phyloP scores from a whole-genome alignment of 768 basidiomycete species.

The Russula compacta region DNA sequence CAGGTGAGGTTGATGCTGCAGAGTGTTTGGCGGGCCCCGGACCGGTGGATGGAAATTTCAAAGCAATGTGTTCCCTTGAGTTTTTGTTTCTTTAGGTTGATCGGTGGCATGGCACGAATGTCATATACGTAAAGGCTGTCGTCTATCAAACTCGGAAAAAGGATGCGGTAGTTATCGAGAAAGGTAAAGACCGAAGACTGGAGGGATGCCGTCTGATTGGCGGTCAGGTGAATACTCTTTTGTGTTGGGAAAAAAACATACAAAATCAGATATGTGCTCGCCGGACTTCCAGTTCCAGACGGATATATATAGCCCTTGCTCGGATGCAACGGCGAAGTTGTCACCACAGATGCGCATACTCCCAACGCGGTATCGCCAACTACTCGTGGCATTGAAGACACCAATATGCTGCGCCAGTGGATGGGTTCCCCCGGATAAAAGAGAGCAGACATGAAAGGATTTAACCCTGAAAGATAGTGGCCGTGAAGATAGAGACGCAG shows the following conservation, averaged over 20 bases:
- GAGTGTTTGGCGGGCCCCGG: neutral
- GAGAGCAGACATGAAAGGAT: neutral
- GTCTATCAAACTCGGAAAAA: neutral
- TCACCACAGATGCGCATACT: conserved; percentile 4
- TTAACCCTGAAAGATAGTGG: neutral
- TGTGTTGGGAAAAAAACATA: neutral
- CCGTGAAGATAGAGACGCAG: neutral
- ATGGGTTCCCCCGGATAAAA: neutral
- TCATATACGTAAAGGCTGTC: conserved; percentile 10
- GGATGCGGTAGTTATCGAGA: conserved; percentile 6
- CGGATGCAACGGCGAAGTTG: neutral
- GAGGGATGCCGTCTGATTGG: conserved; percentile 1
- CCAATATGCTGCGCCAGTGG: neutral
- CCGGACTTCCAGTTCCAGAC: conserved; percentile 9
- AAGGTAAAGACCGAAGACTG: neutral
- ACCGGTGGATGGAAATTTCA: neutral
- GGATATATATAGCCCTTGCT: conserved; percentile 9
- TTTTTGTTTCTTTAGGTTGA: neutral
- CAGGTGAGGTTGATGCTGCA: neutral
- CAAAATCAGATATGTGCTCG: conserved; percentile 3
- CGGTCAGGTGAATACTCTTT: neutral
- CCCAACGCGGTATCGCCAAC: conserved; percentile 6
- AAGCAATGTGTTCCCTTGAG: conserved; percentile 10
- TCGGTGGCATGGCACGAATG: conserved; percentile 1
- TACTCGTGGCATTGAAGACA: neutral